phyloP scores from a whole-genome alignment of 345 rosid genomes.

The Aquilaria yunnanensis region DNA sequence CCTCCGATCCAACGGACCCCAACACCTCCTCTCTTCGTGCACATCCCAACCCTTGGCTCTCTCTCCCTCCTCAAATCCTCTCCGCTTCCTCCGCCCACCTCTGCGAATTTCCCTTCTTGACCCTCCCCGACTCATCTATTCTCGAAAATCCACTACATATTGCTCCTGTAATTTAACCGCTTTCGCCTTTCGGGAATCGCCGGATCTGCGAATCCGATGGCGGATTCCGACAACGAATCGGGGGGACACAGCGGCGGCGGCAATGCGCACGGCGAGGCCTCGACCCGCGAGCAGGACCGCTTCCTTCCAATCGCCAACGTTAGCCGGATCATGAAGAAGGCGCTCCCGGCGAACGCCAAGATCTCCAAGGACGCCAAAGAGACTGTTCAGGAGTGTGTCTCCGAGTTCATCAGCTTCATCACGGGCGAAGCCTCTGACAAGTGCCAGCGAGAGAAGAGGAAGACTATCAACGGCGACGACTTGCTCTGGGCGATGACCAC shows the following conservation, averaged over 20 bases:
- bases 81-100: constrained; percentile 7
- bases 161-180: not conserved
- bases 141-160: not conserved
- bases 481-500: constrained; percentile 82
- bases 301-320: constrained; percentile 69
- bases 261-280: constrained; percentile 26
- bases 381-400: constrained; percentile 75
- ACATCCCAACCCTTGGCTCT: not conserved
- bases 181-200: not conserved
- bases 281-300: constrained; percentile 56
- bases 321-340: constrained; percentile 76
- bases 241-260: constrained; percentile 36
- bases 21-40: constrained; percentile 10
- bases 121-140: not conserved
- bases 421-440: constrained; percentile 76
- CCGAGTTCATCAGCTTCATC: constrained; percentile 71
- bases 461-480: constrained; percentile 76
- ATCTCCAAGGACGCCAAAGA: constrained; percentile 76
- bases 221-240: constrained; percentile 73
- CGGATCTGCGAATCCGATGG: constrained; percentile 28
- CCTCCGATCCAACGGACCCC: constrained; percentile 52
- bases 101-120: constrained; percentile 8
- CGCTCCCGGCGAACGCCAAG: constrained; percentile 65
- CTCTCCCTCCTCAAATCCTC: constrained; percentile 1
- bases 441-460: constrained; percentile 69